Conservation (phyloP, 2,329 filamentous ascomycete genomes). For the Aspergillus japonicus region DNA sequence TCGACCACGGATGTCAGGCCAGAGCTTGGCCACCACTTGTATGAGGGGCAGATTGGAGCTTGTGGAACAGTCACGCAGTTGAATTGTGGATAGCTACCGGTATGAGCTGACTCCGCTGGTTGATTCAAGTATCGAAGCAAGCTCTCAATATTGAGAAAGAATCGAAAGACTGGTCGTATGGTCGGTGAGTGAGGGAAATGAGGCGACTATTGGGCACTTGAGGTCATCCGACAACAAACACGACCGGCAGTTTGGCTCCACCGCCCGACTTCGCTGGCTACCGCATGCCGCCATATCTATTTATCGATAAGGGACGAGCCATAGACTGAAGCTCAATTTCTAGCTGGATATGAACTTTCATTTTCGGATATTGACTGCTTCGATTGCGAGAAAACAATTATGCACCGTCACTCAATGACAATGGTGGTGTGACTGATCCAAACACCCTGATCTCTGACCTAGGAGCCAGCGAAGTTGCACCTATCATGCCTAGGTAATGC, state of each 20-base stretch:
- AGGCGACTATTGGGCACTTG: conserved; percentile 7
- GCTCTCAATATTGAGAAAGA: background rate
- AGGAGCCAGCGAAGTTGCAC: background rate
- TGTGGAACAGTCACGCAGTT: background rate
- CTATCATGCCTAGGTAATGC: background rate
- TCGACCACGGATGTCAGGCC: background rate
- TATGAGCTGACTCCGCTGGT: background rate
- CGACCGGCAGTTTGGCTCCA: conserved; percentile 3
- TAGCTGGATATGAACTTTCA: too few species aligned
- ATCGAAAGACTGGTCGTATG: background rate
- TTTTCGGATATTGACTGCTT: background rate
- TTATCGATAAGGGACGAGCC: background rate
- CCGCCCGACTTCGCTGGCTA: background rate
- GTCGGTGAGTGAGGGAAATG: background rate
- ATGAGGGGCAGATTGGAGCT: background rate
- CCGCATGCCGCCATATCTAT: background rate
- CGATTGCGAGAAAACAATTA: background rate
- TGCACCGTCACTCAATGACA: background rate
- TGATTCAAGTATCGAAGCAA: background rate
- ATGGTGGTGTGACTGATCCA: background rate
- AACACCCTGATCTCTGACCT: background rate
- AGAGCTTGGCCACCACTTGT: background rate
- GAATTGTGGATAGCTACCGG: background rate
- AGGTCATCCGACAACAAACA: conserved; percentile 5
- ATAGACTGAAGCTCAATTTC: background rate